Conservation (phyloP, 1,284 basidiomycete genomes). For the Ganoderma multipileum region DNA sequence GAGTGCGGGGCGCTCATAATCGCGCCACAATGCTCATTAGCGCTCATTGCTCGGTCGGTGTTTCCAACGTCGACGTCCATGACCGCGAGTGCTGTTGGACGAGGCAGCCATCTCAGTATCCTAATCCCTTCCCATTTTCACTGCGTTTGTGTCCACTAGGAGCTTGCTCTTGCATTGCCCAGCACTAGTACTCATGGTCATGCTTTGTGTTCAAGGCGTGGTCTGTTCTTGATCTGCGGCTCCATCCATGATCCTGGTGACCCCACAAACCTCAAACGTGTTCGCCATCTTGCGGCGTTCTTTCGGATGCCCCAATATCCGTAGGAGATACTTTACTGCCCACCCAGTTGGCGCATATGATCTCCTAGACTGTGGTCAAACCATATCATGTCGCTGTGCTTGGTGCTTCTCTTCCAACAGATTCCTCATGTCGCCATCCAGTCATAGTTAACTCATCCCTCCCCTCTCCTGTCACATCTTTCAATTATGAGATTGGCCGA, state of each 20-base stretch:
- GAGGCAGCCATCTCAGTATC: background rate
- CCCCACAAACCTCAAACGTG: background rate
- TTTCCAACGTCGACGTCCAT: background rate
- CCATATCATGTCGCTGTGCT: constrained; percentile 23
- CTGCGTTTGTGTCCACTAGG: background rate
- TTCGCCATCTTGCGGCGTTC: background rate
- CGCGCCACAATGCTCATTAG: too few species aligned
- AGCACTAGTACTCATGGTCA: background rate
- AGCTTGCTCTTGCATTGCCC: too few species aligned
- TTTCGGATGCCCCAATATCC: background rate
- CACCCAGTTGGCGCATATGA: constrained; percentile 9
- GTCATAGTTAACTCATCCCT: background rate
- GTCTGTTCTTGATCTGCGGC: background rate
- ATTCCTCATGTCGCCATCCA: constrained; percentile 23
- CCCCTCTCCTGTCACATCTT: background rate
- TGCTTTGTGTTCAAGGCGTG: background rate
- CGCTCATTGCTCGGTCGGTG: too few species aligned
- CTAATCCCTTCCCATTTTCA: background rate
- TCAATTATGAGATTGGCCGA: background rate
- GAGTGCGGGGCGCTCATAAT: too few species aligned
- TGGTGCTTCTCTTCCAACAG: constrained; percentile 23
- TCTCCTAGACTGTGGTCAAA: constrained; percentile 18
- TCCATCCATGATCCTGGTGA: background rate
- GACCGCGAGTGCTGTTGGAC: too few species aligned
- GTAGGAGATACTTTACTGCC: background rate